phyloP scores from a whole-genome alignment of 2,329 filamentous ascomycete species.

The Thelonectria discophora region DNA sequence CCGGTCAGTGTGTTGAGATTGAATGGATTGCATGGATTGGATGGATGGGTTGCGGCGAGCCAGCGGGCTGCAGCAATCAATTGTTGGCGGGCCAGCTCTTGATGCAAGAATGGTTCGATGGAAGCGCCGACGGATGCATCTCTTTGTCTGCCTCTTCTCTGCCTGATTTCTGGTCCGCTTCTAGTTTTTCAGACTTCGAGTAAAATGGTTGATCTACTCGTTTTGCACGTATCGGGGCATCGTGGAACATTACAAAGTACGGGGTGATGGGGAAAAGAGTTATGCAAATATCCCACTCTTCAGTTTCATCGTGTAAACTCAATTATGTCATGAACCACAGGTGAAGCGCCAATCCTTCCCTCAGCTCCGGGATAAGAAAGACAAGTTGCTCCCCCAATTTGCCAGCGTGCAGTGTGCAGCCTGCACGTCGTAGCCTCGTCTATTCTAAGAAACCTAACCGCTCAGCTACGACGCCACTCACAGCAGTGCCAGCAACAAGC shows the following conservation, averaged over 20 bases:
- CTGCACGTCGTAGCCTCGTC: background rate
- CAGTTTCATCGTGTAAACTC: background rate
- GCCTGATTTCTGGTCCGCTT: too few relatives aligned
- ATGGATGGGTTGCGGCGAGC: too few relatives aligned
- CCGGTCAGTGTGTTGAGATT: too few relatives aligned
- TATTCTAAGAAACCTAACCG: conserved; percentile 2
- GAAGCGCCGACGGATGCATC: background rate
- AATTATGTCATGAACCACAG: conserved; percentile 16
- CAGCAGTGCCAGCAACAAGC: background rate
- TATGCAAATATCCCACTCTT: too few relatives aligned
- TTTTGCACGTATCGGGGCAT: conserved; percentile 10
- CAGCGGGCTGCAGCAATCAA: background rate
- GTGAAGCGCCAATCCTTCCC: background rate
- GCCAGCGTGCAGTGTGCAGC: background rate
- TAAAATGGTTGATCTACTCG: background rate
- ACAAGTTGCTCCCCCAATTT: too few relatives aligned
- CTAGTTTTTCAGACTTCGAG: too few relatives aligned
- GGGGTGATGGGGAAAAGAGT: too few relatives aligned
- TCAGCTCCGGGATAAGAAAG: background rate
- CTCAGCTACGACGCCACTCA: conserved; percentile 12
- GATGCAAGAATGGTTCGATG: conserved; percentile 13
- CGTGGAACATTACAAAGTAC: too few relatives aligned
- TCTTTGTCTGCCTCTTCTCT: background rate
- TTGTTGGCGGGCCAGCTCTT: background rate
- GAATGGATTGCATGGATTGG: too few relatives aligned